Conservation (phyloP, 805 yeast species). For the Monosporozyma siamensis region DNA sequence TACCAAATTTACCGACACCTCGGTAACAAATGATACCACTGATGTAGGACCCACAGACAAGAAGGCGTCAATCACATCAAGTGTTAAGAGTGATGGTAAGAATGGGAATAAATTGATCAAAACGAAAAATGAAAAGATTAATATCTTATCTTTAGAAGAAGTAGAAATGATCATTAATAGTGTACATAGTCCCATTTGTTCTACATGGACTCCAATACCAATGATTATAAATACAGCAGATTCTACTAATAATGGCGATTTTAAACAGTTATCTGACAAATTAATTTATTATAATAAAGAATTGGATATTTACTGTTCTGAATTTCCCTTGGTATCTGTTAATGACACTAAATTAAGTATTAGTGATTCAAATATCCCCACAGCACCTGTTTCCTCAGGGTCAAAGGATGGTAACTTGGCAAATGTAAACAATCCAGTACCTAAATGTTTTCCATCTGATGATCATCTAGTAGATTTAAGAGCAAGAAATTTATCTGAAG, state of each 20-base stretch:
- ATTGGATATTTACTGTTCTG: conserved; percentile 48
- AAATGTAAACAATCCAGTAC: neutral
- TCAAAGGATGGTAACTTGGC: neutral
- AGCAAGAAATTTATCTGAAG: conserved; percentile 22
- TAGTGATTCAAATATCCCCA: neutral
- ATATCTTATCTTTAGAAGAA: conserved; percentile 30
- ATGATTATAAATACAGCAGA: conserved; percentile 23
- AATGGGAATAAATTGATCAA: neutral
- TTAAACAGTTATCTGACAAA: conserved; percentile 30
- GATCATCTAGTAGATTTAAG: conserved; percentile 24
- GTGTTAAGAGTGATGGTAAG: neutral
- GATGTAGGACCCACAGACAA: neutral
- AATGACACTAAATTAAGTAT: conserved; percentile 19
- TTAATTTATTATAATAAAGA: conserved; percentile 52
- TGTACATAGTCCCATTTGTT: conserved; percentile 28
- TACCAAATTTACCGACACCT: neutral
- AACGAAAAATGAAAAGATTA: conserved; percentile 11
- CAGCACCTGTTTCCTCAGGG: neutral
- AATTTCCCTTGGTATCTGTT: conserved; percentile 42
- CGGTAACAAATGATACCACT: neutral
- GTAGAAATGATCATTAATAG: conserved; percentile 32
- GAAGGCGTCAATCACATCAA: neutral
- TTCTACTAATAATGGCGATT: conserved; percentile 20
- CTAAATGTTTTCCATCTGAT: conserved; percentile 20
- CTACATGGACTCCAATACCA: conserved; percentile 56